Evolutionary conservation across 2,329 filamentous ascomycete genomes (phyloP), one percentile per base, ranked within the genome.

Genomic region (Apiospora aurea): DNA sequence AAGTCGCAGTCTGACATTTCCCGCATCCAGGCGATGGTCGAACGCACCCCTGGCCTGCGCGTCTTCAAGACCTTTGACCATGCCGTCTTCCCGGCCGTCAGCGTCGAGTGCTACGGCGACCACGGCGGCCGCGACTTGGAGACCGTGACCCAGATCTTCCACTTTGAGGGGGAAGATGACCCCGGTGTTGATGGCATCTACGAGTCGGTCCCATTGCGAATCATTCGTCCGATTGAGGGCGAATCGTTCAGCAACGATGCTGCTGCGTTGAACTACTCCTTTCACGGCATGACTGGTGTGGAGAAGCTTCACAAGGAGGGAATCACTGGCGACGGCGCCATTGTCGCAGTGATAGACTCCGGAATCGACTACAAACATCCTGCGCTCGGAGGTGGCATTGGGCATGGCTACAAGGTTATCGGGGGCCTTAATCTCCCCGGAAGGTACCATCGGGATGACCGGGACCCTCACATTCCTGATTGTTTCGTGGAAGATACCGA

Each of bases 341-440:
- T 68, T 0, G 71, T 77, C 29, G 77, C 77, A 0, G 67, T 77
- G n/a, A 73, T 78, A 8, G 77, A 78, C 66, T 75, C 73, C 18
- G 77, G 76, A 14, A 72, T 77, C 44, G 73, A 77, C 69, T 78
- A 75, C 67, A 76, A 73, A 2, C 76, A 78, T 61, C 75, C 75
- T 13, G 77, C 76, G 72, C 73, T 78, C 18, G 76, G 77, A 7
- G 77, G 76, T 26, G 75, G 77, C 13, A 75, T 78, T 53, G 77
- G 77, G 0, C 73, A 73, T 2, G 71, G 75, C 29, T 77, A 72
- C 49, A 77, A 75, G 24, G 74, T 78, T n/a, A 73, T 75, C 47
- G 76, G 75, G 0, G 76, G 76, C 11, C 75, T 75, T 71, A 75
- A 77, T 68, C 71, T 78, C 41, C 75, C 77, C 7, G 76, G 76